These are phyloP conservation scores for Rosa multiflora DNA, from an alignment of 306 rosid species.

Conservation along the genomic window DNA sequence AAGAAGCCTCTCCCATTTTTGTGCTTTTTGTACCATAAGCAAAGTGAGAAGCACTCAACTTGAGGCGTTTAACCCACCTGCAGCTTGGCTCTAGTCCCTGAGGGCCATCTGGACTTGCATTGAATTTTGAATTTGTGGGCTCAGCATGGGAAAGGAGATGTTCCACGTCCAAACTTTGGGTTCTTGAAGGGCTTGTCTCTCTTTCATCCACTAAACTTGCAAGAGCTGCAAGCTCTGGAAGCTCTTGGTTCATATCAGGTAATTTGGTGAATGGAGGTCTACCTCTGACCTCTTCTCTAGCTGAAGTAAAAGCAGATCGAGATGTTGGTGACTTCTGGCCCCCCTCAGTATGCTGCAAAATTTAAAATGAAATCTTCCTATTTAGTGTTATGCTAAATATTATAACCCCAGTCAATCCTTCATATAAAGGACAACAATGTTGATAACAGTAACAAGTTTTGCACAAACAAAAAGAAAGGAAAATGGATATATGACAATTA, in stretches of 20 bases:
- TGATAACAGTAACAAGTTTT: not conserved
- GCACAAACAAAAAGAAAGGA: not conserved
- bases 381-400: conserved; percentile 29
- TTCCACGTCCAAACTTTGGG: conserved; percentile 72
- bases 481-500: not conserved
- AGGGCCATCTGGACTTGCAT: conserved; percentile 27
- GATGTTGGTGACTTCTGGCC: conserved; percentile 37
- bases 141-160: conserved; percentile 61
- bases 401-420: conserved; percentile 12
- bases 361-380: conserved; percentile 20
- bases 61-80: conserved; percentile 84
- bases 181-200: conserved; percentile 78
- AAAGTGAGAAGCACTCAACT: conserved; percentile 41
- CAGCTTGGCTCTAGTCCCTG: conserved; percentile 52
- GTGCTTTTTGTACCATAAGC: conserved; percentile 52
- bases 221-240: conserved; percentile 34
- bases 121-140: conserved; percentile 42
- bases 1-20: conserved; percentile 49
- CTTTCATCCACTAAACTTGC: conserved; percentile 46
- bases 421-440: not conserved
- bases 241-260: conserved; percentile 57
- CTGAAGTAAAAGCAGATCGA: conserved; percentile 35
- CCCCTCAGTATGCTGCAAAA: conserved; percentile 55
- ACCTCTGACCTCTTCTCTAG: conserved; percentile 40
- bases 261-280: conserved; percentile 23